Base-by-base conservation (phyloP, 108 stramenopile species). In the Pseudonitzschia pungens region DNA sequence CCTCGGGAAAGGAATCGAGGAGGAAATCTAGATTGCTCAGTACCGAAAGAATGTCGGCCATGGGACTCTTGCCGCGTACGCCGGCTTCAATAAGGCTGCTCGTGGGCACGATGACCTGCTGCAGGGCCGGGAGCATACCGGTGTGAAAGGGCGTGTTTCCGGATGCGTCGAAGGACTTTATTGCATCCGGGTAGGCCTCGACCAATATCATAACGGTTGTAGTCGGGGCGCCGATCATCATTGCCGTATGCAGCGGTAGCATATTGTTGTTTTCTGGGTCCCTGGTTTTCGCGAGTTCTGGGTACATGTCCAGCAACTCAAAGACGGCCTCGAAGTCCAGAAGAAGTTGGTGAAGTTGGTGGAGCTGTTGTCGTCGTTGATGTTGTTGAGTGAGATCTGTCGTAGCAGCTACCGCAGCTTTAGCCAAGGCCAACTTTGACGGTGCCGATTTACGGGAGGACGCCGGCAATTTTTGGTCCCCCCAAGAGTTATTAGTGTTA, bases 131-230 rank as follows among this genome's bases (percentile, higher is more conserved):
- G 9, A 58, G 53, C 20, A 71, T 71, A 9, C 48, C 70, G n/a
- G 41, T 21, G 55, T 71, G 56, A 14, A 71, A 71, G 21, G 70
- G 54, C 12, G 70, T 71, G 15, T 58, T 40, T 40, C 70, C 70
- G n/a, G 32, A 42, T 0, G 22, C 21, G 55, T 71, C 56, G 32
- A 41, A 33, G 24, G 22, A 45, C 20, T 57, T 58, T 1, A 55
- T 52, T 4, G 56, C 56, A 3, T 36, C 32, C 70, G 70, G 70
- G 43, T 33, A 56, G 16, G 40, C 70, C 22, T 67, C 48, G 42
- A 67, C 22, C 2, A 67, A 4, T 4, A 43, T 67, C 45, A 48
- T 48, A 6, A 67, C 22, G 48, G 45, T 67, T 2, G 66, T 67
- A 14, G 42, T 67, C 21, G 43, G 48, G 28, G 66, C 66, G 7